phyloP scores from a whole-genome alignment of 192 early-diverging fungal genomes.

The Linnemannia hyalina region DNA sequence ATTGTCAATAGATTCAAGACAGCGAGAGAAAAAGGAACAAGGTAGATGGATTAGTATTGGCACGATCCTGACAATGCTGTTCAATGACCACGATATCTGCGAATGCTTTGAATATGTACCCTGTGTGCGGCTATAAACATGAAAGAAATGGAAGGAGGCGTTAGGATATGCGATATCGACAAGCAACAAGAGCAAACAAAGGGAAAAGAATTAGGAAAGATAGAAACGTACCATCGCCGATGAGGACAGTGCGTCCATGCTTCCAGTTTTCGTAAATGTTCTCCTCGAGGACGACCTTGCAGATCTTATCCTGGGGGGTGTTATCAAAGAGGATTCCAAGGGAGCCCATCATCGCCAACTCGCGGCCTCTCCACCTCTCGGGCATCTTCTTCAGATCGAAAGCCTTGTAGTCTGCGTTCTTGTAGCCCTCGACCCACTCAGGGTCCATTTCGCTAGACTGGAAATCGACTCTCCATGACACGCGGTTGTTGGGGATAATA shows the following conservation, averaged over 20 bases:
- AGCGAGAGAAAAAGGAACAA: neutral
- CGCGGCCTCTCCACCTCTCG: constrained; percentile 13
- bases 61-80: neutral
- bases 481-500: constrained; percentile 25
- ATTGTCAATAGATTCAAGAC: neutral
- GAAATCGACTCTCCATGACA: constrained; percentile 29
- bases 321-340: constrained; percentile 29
- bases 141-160: neutral
- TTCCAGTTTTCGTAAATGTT: constrained; percentile 39
- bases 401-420: constrained; percentile 35
- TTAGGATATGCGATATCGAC: neutral
- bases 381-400: constrained; percentile 14
- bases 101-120: constrained; percentile 5
- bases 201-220: neutral
- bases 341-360: constrained; percentile 43
- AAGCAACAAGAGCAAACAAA: neutral
- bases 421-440: constrained; percentile 17
- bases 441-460: constrained; percentile 31
- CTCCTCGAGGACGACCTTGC: constrained; percentile 48
- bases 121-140: constrained; percentile 20
- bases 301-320: constrained; percentile 30
- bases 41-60: neutral
- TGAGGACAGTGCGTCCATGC: constrained; percentile 32
- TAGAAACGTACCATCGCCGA: constrained; percentile 34
- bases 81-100: neutral